Evolutionary conservation across 2,329 filamentous ascomycete genomes (phyloP).

Genomic region (Aspergillus sp.): DNA sequence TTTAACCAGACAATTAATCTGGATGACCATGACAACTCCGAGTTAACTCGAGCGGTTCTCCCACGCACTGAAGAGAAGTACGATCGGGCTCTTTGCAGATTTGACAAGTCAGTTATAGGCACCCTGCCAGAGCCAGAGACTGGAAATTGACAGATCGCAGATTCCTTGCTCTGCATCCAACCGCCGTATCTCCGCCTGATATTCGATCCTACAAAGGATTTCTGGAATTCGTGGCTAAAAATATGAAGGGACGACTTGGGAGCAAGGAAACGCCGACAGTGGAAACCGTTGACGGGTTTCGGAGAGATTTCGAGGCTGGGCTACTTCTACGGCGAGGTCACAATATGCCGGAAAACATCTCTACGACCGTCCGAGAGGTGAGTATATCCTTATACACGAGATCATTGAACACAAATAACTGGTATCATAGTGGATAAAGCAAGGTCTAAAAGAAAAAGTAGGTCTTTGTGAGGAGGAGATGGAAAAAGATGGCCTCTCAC

Average conservation of each 20-base stretch:
- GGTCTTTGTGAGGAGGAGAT: conserved; percentile 9
- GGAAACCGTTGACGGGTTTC: not conserved
- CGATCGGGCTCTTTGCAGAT: conserved; percentile 6
- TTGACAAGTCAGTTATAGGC: conserved; percentile 5
- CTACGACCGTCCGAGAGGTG: conserved; percentile 1
- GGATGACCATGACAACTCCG: conserved; percentile 5
- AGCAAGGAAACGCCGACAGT: not conserved
- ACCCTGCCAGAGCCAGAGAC: conserved; percentile 1
- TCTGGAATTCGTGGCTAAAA: conserved; percentile 6
- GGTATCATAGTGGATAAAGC: not conserved
- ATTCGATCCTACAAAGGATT: conserved; percentile 8
- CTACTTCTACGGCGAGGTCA: not conserved
- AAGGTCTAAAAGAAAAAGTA: conserved; percentile 5
- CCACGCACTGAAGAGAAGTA: conserved; percentile 1
- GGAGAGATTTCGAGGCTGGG: conserved; percentile 3
- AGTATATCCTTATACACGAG: not conserved
- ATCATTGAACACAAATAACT: not conserved
- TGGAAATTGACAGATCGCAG: conserved; percentile 1
- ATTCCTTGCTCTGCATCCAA: not conserved
- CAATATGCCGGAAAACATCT: conserved; percentile 1
- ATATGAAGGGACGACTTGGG: conserved; percentile 4
- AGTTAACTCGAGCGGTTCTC: conserved; percentile 6
- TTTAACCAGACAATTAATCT: conserved; percentile 7
- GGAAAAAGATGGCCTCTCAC: conserved; percentile 13
- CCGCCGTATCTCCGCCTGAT: conserved; percentile 7